Evolutionary conservation across 371 early-diverging fungal genomes (phyloP).

Genomic region (Polyrhizophydium stewartii): DNA sequence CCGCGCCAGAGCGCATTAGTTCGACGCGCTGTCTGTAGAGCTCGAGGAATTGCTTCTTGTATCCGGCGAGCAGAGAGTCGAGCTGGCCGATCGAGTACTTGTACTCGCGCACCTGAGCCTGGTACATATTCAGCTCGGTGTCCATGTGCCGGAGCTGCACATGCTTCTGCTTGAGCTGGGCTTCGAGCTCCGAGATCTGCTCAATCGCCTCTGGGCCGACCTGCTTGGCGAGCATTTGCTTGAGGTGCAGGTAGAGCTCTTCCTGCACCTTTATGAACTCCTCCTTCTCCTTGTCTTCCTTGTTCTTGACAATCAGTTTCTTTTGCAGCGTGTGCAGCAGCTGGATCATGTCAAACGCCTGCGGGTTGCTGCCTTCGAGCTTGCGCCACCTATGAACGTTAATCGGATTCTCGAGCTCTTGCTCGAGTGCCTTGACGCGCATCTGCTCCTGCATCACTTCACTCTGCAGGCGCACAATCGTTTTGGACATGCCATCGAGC

Average conservation of each 20-base stretch:
- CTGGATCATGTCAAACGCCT: constrained; percentile 47
- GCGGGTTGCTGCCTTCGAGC: constrained; percentile 47
- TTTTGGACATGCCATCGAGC: constrained; percentile 18
- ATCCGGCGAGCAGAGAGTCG: constrained; percentile 23
- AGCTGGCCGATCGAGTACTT: constrained; percentile 31
- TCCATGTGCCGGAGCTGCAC: constrained; percentile 42
- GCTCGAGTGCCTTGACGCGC: constrained; percentile 47
- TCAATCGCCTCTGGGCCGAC: constrained; percentile 48
- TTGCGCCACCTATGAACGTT: constrained; percentile 57
- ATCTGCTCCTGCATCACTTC: constrained; percentile 37
- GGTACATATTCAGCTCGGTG: constrained; percentile 51
- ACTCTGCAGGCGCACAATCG: constrained; percentile 27
- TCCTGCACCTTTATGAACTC: constrained; percentile 37
- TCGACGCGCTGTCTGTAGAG: constrained; percentile 4
- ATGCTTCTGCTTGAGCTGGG: constrained; percentile 42
- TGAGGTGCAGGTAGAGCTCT: constrained; percentile 45
- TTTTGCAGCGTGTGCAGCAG: constrained; percentile 49
- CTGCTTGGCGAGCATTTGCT: constrained; percentile 42
- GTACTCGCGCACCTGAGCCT: constrained; percentile 43
- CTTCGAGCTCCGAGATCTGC: constrained; percentile 38
- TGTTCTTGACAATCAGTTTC: constrained; percentile 41
- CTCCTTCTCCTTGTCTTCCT: constrained; percentile 45
- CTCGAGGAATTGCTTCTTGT: constrained; percentile 26
- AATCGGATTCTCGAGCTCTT: constrained; percentile 49
- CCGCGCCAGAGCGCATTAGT: background rate